These are phyloP conservation scores for Clavariopsis aquatica DNA, from an alignment of 495 filamentous ascomycete genomes.

Conservation along the genomic window DNA sequence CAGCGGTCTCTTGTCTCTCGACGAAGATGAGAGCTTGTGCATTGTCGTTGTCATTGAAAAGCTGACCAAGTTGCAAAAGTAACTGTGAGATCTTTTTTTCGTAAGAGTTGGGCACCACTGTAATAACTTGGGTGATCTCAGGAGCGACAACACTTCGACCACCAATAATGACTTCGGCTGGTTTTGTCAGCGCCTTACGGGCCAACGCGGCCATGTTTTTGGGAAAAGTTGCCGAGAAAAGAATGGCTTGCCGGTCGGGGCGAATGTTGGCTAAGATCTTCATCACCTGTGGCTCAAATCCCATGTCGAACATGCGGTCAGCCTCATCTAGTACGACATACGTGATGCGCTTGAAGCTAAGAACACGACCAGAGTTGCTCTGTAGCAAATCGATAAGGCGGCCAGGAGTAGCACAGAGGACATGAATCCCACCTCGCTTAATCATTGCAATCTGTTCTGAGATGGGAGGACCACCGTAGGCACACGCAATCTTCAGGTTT, in stretches of 20 bases:
- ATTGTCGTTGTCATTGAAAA: conserved; percentile 87
- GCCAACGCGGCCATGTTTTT: conserved; percentile 87
- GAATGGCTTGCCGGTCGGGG: conserved; percentile 86
- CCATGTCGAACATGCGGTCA: conserved; percentile 99
- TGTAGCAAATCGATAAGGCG: conserved; percentile 94
- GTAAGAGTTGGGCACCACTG: conserved; percentile 68
- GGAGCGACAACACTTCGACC: conserved; percentile 88
- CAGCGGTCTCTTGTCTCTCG: conserved; percentile 91
- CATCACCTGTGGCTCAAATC: conserved; percentile 97
- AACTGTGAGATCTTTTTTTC: conserved; percentile 82
- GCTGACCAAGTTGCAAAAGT: conserved; percentile 80
- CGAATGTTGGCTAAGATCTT: conserved; percentile 90
- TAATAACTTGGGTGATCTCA: conserved; percentile 92
- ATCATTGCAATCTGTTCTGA: conserved; percentile 97
- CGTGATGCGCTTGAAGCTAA: conserved; percentile 82
- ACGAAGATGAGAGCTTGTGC: conserved; percentile 89
- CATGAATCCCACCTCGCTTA: conserved; percentile 84
- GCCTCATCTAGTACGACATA: conserved; percentile 97
- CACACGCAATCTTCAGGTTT: conserved; percentile 86
- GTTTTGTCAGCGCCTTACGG: conserved; percentile 80
- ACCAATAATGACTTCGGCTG: conserved; percentile 89
- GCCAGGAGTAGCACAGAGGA: conserved; percentile 94
- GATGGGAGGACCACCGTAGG: conserved; percentile 93
- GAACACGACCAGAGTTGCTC: conserved; percentile 88
- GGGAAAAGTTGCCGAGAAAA: conserved; percentile 98